Evolutionary conservation across 805 yeast species (phyloP).

Genomic region (Sugiyamaella marilandica): DNA sequence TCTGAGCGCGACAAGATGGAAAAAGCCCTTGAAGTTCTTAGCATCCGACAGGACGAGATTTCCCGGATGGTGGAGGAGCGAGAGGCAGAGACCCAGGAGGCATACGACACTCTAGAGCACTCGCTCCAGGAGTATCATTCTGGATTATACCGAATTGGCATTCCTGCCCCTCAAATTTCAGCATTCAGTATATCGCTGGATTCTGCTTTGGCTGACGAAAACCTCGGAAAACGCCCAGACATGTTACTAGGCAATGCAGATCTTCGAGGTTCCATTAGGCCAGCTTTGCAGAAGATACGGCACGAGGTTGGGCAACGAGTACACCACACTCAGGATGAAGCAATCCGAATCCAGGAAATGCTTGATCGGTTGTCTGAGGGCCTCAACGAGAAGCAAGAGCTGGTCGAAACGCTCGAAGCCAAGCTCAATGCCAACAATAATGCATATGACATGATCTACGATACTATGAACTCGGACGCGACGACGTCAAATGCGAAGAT

Average conservation of each 20-base stretch:
- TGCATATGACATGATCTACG: constrained; percentile 52
- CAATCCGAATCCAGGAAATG: constrained; percentile 52
- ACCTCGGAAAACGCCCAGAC: constrained; percentile 44
- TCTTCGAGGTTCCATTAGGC: constrained; percentile 35
- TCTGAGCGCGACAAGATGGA: constrained; percentile 57
- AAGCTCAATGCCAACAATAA: constrained; percentile 48
- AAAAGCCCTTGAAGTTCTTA: constrained; percentile 46
- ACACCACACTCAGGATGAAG: constrained; percentile 52
- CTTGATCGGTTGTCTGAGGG: constrained; percentile 53
- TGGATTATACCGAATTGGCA: constrained; percentile 45
- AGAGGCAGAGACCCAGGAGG: constrained; percentile 46
- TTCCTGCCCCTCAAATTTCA: constrained; percentile 20
- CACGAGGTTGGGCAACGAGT: constrained; percentile 42
- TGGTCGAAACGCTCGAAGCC: constrained; percentile 53
- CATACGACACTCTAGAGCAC: constrained; percentile 48
- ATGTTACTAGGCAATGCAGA: constrained; percentile 37
- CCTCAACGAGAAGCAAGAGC: constrained; percentile 53
- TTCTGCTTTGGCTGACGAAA: constrained; percentile 39
- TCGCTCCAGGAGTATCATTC: constrained; percentile 55
- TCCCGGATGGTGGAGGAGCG: constrained; percentile 44
- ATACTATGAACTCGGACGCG: constrained; percentile 49
- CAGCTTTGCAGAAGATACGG: constrained; percentile 42
- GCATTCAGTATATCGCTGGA: constrained; percentile 41
- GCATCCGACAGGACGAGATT: constrained; percentile 43
- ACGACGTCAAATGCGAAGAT: constrained; percentile 56